These are phyloP conservation scores for Penicillium ucsense DNA, from an alignment of 495 filamentous ascomycete species.

Conservation along the genomic window DNA sequence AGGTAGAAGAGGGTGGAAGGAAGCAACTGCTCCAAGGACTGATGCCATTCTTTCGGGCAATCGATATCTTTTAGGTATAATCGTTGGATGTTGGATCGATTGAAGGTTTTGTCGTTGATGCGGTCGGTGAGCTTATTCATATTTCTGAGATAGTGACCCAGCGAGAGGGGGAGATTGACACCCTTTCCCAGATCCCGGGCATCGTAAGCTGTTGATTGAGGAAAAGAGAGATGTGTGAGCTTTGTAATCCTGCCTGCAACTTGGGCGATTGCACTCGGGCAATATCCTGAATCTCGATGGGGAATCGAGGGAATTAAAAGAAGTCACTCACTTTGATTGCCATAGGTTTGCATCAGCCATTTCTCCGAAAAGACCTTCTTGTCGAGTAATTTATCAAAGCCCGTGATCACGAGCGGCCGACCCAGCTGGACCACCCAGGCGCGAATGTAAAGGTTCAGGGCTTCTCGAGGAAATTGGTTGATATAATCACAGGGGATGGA, in stretches of 20 bases:
- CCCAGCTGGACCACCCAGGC: slow-evolving; percentile 75
- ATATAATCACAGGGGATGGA: slow-evolving; percentile 69
- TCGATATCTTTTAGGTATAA: slow-evolving; percentile 96
- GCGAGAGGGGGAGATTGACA: slow-evolving; percentile 65
- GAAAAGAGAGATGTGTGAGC: no score
- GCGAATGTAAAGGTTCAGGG: slow-evolving; percentile 71
- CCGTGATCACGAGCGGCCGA: slow-evolving; percentile 70
- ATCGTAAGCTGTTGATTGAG: slow-evolving; percentile 38
- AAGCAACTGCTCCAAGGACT: slow-evolving; percentile 65
- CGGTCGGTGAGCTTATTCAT: slow-evolving; percentile 69
- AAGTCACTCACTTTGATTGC: slow-evolving; percentile 55
- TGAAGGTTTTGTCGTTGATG: slow-evolving; percentile 57
- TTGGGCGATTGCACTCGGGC: no score
- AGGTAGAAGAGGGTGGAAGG: slow-evolving; percentile 76
- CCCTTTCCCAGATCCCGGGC: slow-evolving; percentile 66
- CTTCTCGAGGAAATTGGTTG: slow-evolving; percentile 55
- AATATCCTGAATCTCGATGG: not conserved
- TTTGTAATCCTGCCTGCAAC: no score
- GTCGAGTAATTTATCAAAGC: slow-evolving; percentile 53
- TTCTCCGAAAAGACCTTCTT: slow-evolving; percentile 64
- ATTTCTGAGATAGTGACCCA: slow-evolving; percentile 79
- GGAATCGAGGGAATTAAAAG: not conserved
- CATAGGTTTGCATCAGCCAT: slow-evolving; percentile 68
- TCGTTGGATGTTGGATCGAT: slow-evolving; percentile 63
- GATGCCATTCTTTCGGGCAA: slow-evolving; percentile 74